Base-by-base conservation (phyloP, 2,329 filamentous ascomycete genomes). In the Monilinia laxa region DNA sequence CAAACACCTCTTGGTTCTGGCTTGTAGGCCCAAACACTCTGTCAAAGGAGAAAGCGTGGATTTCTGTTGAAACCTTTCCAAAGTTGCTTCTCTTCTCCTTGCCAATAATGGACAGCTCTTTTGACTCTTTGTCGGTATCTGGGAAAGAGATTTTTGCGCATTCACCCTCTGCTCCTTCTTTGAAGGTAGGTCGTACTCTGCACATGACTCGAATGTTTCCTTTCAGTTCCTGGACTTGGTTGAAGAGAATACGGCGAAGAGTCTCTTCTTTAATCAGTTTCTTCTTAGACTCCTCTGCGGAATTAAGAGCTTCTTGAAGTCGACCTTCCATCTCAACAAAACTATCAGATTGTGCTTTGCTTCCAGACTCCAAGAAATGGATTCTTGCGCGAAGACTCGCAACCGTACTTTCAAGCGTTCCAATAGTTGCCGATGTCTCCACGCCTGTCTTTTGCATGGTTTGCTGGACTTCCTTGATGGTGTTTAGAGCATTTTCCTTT, bases 201-300 rank as follows among this genome's bases (percentile, higher is more conserved):
- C 94, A 98, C 87, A 99, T 99, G 71, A 99, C 95, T 25, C 95
- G 90, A 74, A 99, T 99, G 76, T 99, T 99, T 73, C 95, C 95
- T 78, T 97, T 97, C 68, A 99, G 85, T 76, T 99, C 95, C 77
- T 99, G 93, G 57, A 99, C 94, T 77, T 96, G 95, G 79, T 98
- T 98, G 81, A 98, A 97, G 0, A 99, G 84, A 72, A 96, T 94
- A 28, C 95, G 87, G 18, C 95, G 87, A 62, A 97, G 82, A 0
- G 91, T 95, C 79, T 99, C 95, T 76, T 98, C 95, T 74, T 90
- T 92, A 70, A 95, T 89, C 38, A 99, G 82, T 75, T 95, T 97
- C 71, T 92, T 87, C 66, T 90, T 87, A 0, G 91, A 88, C 47
- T 86, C 83, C 40, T 90, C 87, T 0, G 90, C 91, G 25, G 84